Percentiles rank a stretch among this genome's conserved stretches.
Evolutionary conservation across 208 protist species (phyloP).

Genomic region (Jaenimonas drosophilae): DNA sequence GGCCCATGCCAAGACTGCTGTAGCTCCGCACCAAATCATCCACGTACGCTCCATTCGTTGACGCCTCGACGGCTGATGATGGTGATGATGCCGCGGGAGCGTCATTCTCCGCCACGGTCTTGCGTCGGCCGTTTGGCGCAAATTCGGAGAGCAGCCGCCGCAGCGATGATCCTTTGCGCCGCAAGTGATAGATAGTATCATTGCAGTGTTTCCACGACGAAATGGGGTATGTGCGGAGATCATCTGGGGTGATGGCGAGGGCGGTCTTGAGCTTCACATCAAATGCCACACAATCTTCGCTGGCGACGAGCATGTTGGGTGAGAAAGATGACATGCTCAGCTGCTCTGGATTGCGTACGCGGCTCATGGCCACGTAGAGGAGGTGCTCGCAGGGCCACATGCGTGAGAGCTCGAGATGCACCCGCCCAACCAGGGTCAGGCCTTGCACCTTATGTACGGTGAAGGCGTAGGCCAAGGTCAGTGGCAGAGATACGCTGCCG

Average conservation of each 20-base stretch:
- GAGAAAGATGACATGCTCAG: slow-evolving; percentile 73
- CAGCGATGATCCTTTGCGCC: slow-evolving; percentile 54
- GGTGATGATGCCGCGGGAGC: not conserved
- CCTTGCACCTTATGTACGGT: slow-evolving; percentile 89
- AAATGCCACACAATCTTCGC: slow-evolving; percentile 61
- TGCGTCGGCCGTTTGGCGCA: not conserved
- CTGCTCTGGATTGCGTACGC: slow-evolving; percentile 85
- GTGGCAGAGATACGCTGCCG: slow-evolving; percentile 56
- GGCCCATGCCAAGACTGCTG: no score
- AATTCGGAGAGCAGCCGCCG: slow-evolving; percentile 38
- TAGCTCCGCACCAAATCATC: no score
- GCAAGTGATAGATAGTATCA: slow-evolving; percentile 78
- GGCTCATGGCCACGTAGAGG: slow-evolving; percentile 85
- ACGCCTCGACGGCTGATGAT: no score
- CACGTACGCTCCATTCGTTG: no score
- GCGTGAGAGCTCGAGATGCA: slow-evolving; percentile 80
- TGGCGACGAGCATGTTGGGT: slow-evolving; percentile 69
- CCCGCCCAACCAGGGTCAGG: slow-evolving; percentile 70
- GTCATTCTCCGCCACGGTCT: not conserved
- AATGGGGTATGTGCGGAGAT: slow-evolving; percentile 44
- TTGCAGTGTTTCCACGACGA: slow-evolving; percentile 82
- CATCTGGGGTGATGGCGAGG: slow-evolving; percentile 18
- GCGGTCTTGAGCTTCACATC: slow-evolving; percentile 39
- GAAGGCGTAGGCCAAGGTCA: slow-evolving; percentile 83
- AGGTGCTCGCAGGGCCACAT: slow-evolving; percentile 88